These are phyloP conservation scores for Podospora conica DNA, from an alignment of 495 filamentous ascomycete species.

Conservation along the genomic window DNA sequence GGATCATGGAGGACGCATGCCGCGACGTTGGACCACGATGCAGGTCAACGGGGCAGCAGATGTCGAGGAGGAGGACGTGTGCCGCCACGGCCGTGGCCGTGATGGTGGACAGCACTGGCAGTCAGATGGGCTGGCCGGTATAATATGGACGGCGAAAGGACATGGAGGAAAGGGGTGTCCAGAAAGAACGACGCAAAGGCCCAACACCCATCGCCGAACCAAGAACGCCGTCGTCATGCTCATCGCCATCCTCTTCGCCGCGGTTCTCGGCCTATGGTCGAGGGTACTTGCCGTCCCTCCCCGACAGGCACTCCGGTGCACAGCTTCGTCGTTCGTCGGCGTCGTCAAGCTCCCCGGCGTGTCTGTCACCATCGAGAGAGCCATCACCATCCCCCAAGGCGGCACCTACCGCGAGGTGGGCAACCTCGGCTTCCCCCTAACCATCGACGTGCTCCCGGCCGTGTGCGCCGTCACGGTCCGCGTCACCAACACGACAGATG, in stretches of 20 bases:
- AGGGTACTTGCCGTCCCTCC: neutral
- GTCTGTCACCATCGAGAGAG: conserved; percentile 24
- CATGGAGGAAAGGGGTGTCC: neutral
- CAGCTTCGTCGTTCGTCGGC: conserved; percentile 10
- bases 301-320: conserved; percentile 11
- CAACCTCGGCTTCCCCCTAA: conserved; percentile 35
- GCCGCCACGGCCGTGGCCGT: neutral
- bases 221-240: neutral
- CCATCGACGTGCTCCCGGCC: conserved; percentile 40
- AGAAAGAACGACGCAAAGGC: neutral
- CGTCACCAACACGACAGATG: conserved; percentile 26
- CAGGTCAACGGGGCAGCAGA: neutral
- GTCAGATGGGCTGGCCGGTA: neutral
- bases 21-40: neutral
- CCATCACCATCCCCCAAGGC: conserved; percentile 26
- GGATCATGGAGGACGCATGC: neutral
- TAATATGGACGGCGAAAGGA: neutral
- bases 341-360: conserved; percentile 18
- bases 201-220: neutral
- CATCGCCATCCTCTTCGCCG: neutral
- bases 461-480: conserved; percentile 44
- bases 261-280: neutral
- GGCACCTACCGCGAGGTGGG: conserved; percentile 30
- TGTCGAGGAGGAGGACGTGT: neutral
- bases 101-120: neutral